Conservation (phyloP, 495 filamentous ascomycete species). For the Lophiotrema nucula region DNA sequence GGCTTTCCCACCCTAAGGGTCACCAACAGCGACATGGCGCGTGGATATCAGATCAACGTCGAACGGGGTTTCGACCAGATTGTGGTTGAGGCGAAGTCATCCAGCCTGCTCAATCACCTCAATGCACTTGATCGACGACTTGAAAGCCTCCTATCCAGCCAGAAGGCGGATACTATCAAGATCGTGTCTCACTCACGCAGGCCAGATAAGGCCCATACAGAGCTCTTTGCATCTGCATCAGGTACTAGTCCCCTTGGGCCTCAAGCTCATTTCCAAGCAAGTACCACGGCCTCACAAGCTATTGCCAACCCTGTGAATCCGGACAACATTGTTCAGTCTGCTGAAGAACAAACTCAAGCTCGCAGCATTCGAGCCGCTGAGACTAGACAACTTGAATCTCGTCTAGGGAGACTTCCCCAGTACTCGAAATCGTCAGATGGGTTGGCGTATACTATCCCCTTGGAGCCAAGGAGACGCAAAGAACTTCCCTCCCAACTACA, state of each 20-base stretch:
- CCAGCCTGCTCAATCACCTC: slow-evolving; percentile 65
- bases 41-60: slow-evolving; percentile 77
- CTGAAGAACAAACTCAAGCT: slow-evolving; percentile 23
- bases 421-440: slow-evolving; percentile 74
- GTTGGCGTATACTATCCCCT: slow-evolving; percentile 66
- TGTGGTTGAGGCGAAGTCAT: slow-evolving; percentile 53
- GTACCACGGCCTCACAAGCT: too few species aligned
- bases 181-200: slow-evolving; percentile 66
- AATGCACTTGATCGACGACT: slow-evolving; percentile 74
- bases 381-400: slow-evolving; percentile 49
- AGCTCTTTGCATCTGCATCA: too few species aligned
- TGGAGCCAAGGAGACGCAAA: slow-evolving; percentile 63
- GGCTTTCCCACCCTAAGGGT: slow-evolving; percentile 58
- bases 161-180: slow-evolving; percentile 76
- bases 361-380: slow-evolving; percentile 51
- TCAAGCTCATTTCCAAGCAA: too few species aligned
- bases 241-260: too few species aligned
- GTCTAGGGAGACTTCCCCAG: slow-evolving; percentile 61
- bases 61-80: slow-evolving; percentile 74
- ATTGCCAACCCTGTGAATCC: too few species aligned
- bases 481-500: slow-evolving; percentile 64
- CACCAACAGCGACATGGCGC: slow-evolving; percentile 74
- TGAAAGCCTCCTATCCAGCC: slow-evolving; percentile 66
- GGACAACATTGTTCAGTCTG: too few species aligned
- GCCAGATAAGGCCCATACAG: background rate